Evolutionary conservation across 176 grass and related monocot genomes (phyloP).

Genomic region (Secale cereale): DNA sequence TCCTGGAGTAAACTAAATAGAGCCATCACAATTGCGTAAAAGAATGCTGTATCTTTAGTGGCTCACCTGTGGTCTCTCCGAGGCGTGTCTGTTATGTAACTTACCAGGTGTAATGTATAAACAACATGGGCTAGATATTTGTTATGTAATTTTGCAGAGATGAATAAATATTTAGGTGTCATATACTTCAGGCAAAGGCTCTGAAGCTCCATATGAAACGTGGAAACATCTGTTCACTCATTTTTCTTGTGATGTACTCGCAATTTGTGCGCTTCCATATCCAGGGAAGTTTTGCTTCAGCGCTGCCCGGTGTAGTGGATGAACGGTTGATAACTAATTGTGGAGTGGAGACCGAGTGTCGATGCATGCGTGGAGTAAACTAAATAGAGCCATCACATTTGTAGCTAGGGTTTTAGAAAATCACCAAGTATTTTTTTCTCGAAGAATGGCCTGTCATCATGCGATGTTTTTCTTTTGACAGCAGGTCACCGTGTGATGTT

Average conservation of each 20-base stretch:
- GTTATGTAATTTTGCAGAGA: conserved; percentile 22
- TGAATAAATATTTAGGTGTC: conserved; percentile 20
- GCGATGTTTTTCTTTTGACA: too few species aligned
- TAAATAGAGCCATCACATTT: too few species aligned
- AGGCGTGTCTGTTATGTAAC: conserved; percentile 18
- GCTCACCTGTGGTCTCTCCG: conserved; percentile 9
- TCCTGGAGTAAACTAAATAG: conserved; percentile 43
- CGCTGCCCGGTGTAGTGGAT: too few species aligned
- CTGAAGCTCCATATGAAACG: not conserved
- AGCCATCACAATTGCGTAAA: conserved; percentile 10
- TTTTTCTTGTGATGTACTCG: not conserved
- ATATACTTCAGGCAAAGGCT: not conserved
- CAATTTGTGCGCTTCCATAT: not conserved
- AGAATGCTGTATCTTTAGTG: conserved; percentile 30
- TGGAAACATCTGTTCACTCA: not conserved
- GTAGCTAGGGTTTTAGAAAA: too few species aligned
- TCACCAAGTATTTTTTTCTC: too few species aligned
- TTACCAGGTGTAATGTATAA: conserved; percentile 18
- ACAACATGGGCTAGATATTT: not conserved
- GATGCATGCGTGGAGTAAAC: too few species aligned
- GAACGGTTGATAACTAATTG: too few species aligned
- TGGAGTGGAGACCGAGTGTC: too few species aligned
- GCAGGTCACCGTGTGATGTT: too few species aligned
- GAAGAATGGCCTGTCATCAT: too few species aligned
- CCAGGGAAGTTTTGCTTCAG: not conserved